Conservation (phyloP, 2,329 filamentous ascomycete genomes). For the Camptophora hylomeconis region DNA sequence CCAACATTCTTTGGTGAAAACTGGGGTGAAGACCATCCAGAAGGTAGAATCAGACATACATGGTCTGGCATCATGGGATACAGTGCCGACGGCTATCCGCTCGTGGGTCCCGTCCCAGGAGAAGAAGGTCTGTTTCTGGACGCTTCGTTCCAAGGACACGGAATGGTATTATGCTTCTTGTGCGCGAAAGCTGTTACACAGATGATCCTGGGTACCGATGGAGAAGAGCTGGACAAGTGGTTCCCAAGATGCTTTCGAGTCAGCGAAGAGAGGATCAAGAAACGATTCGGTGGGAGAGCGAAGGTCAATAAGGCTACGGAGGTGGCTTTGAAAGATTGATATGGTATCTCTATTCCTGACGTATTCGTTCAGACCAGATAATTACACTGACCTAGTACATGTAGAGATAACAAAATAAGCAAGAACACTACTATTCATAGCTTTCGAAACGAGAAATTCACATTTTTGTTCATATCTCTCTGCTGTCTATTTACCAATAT, state of each 20-base stretch:
- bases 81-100: constrained; percentile 39
- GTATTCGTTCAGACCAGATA: too few species aligned
- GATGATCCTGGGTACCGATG: constrained; percentile 10
- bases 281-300: constrained; percentile 9
- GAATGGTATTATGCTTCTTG: constrained; percentile 15
- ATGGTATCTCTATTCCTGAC: too few species aligned
- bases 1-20: constrained; percentile 22
- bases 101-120: constrained; percentile 35
- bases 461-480: too few species aligned
- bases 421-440: too few species aligned
- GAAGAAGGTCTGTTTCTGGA: constrained; percentile 19
- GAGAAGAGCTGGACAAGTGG: constrained; percentile 8
- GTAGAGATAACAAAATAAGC: too few species aligned
- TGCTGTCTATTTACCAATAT: too few species aligned
- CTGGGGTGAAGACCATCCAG: constrained; percentile 31
- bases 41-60: constrained; percentile 32
- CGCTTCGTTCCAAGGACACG: constrained; percentile 14
- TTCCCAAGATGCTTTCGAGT: constrained; percentile 13
- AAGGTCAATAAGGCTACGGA: constrained; percentile 3
- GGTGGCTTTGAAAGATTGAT: constrained; percentile 4
- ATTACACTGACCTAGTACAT: too few species aligned
- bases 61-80: constrained; percentile 49
- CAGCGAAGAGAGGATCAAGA: constrained; percentile 9
- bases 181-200: constrained; percentile 10
- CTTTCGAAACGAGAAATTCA: too few species aligned